A percentile compares a stretch with the other conserved stretches of the same genome.
These are phyloP conservation scores for Rugonectria rugulosa DNA, from an alignment of 2,329 filamentous ascomycete species.

Conservation along the genomic window DNA sequence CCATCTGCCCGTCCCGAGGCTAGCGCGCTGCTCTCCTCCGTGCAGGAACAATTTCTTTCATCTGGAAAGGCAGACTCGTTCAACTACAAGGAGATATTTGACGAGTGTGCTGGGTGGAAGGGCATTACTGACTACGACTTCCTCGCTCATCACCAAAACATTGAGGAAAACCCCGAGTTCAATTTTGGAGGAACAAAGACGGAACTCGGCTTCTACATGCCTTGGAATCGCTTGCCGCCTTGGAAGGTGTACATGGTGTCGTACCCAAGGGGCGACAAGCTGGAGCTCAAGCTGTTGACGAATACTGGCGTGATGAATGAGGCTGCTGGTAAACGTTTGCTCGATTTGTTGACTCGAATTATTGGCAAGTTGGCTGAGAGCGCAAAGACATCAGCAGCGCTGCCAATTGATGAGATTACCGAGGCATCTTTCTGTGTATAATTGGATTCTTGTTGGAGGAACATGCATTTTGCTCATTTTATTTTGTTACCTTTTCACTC, in stretches of 20 bases:
- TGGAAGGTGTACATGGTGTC: constrained; percentile 11
- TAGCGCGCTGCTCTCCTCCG: constrained; percentile 5
- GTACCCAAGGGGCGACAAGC: constrained; percentile 7
- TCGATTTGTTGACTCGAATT: neutral
- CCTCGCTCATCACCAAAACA: constrained; percentile 31
- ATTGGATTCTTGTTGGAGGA: too few species aligned
- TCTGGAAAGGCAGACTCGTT: constrained; percentile 26
- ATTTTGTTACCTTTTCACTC: too few species aligned
- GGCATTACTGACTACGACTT: constrained; percentile 13
- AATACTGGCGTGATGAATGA: constrained; percentile 7
- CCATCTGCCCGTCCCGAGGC: neutral
- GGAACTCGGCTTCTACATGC: too few species aligned
- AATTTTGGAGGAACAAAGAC: constrained; percentile 2
- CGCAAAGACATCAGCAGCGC: too few species aligned
- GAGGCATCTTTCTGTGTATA: too few species aligned
- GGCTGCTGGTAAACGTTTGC: neutral
- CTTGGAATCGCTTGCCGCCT: too few species aligned
- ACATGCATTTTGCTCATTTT: too few species aligned
- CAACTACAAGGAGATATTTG: constrained; percentile 23
- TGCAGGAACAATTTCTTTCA: constrained; percentile 25
- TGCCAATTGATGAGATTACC: too few species aligned
- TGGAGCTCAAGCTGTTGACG: constrained; percentile 1
- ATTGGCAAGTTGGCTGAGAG: neutral
- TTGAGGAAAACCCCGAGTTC: constrained; percentile 28
- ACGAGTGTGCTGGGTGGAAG: constrained; percentile 29